Percentiles rank a stretch among this genome's conserved stretches.
These are phyloP conservation scores for Neurospora sp. DNA, from an alignment of 495 filamentous ascomycete genomes.

Conservation along the genomic window DNA sequence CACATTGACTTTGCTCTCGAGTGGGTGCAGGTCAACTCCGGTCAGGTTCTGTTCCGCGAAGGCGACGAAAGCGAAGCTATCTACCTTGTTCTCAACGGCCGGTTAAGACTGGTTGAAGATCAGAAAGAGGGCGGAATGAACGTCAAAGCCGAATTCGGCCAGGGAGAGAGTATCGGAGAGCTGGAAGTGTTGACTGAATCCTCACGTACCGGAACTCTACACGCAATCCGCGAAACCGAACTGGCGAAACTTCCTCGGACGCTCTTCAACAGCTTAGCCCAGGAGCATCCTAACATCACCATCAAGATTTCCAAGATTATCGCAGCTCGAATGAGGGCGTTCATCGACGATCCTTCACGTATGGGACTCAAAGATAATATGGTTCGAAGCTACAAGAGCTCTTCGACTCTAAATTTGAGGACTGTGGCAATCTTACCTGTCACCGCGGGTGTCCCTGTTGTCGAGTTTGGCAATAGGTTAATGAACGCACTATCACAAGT, in stretches of 20 bases:
- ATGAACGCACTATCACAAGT: constrained; percentile 81
- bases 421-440: constrained; percentile 90
- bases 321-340: constrained; percentile 81
- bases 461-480: constrained; percentile 87
- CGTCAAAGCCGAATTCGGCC: constrained; percentile 87
- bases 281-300: constrained; percentile 95
- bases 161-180: constrained; percentile 95
- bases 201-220: constrained; percentile 73
- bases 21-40: constrained; percentile 93
- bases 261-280: constrained; percentile 91
- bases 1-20: constrained; percentile 98
- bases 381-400: constrained; percentile 53
- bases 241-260: constrained; percentile 92
- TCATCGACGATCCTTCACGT: constrained; percentile 66
- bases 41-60: constrained; percentile 89
- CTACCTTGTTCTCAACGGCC: constrained; percentile 92
- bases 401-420: constrained; percentile 82
- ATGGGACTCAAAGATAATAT: constrained; percentile 31
- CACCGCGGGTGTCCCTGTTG: constrained; percentile 82
- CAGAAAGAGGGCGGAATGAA: constrained; percentile 70
- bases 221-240: constrained; percentile 94
- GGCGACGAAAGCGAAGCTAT: constrained; percentile 96
- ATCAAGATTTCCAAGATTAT: constrained; percentile 99
- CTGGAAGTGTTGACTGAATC: constrained; percentile 96
- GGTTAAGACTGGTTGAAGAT: constrained; percentile 72